Percentiles rank a stretch among this genome's conserved stretches.
These are phyloP conservation scores for Wickerhamomyces sp. DNA, from an alignment of 1,139 yeast species.

Conservation along the genomic window DNA sequence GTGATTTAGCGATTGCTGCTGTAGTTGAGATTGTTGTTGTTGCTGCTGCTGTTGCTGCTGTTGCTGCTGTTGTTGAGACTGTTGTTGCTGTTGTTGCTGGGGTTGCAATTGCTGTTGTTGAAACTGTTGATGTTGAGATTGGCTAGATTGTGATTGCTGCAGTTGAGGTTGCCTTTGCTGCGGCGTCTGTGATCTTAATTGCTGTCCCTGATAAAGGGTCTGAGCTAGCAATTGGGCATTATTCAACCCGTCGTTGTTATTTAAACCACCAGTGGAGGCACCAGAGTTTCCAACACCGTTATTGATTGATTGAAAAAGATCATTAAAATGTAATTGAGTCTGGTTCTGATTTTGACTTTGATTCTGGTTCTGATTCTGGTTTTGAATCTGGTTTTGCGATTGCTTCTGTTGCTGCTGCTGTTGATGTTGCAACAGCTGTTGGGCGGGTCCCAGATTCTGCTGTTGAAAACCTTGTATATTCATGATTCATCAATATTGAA, in stretches of 20 bases:
- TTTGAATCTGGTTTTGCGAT: slow-evolving; percentile 7
- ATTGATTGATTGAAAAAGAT: slow-evolving; percentile 29
- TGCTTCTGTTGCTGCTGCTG: slow-evolving; percentile 14
- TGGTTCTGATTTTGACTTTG: background rate
- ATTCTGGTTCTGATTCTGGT: slow-evolving; percentile 6
- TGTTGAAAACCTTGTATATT: slow-evolving; percentile 22
- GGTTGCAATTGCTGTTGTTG: slow-evolving; percentile 26
- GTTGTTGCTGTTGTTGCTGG: slow-evolving; percentile 29
- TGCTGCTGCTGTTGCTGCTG: slow-evolving; percentile 23
- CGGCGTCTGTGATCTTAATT: slow-evolving; percentile 27
- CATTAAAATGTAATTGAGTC: slow-evolving; percentile 25
- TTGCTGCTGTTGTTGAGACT: slow-evolving; percentile 20
- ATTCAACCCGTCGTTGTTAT: slow-evolving; percentile 17
- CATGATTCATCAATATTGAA: slow-evolving; percentile 8
- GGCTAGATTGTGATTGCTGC: slow-evolving; percentile 24
- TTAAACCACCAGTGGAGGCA: background rate
- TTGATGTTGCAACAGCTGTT: slow-evolving; percentile 16
- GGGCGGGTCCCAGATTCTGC: slow-evolving; percentile 20
- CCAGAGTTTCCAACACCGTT: slow-evolving; percentile 16
- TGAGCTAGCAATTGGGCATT: slow-evolving; percentile 34
- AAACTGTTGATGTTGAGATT: slow-evolving; percentile 28
- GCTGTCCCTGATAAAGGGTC: slow-evolving; percentile 34
- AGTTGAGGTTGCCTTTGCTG: slow-evolving; percentile 32
- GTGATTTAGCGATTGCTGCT: slow-evolving; percentile 26
- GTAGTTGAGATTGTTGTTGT: slow-evolving; percentile 27